Evolutionary conservation across 2,329 filamentous ascomycete species (phyloP).

Genomic region (Cadophora gregata): DNA sequence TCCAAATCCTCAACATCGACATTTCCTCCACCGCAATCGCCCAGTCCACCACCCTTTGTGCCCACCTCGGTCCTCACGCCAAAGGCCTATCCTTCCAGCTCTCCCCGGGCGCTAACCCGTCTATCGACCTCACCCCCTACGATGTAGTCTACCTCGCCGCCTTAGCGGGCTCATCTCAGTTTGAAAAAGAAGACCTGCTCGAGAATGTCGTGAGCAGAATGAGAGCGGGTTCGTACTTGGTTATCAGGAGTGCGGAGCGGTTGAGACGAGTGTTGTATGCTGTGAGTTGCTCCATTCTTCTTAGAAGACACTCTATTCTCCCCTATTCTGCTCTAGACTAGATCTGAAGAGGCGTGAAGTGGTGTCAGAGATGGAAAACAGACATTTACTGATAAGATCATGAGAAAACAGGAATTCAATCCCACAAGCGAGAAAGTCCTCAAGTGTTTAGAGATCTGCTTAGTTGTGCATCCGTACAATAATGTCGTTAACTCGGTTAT

Average conservation of each 20-base stretch:
- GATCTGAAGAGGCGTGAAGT: too few relatives aligned
- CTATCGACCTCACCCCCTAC: conserved; percentile 38
- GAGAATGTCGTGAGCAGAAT: conserved; percentile 47
- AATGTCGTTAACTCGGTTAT: conserved; percentile 57
- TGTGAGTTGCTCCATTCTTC: conserved; percentile 43
- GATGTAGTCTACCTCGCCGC: conserved; percentile 58
- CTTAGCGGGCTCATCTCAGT: conserved; percentile 52
- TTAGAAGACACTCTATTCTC: too few relatives aligned
- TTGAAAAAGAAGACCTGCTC: conserved; percentile 51
- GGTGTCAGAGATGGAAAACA: too few relatives aligned
- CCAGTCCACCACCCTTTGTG: conserved; percentile 43
- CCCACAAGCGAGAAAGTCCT: conserved; percentile 45
- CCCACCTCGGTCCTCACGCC: conserved; percentile 41
- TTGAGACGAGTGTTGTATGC: conserved; percentile 55
- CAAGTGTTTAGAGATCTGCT: conserved; percentile 47
- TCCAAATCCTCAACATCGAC: conserved; percentile 50
- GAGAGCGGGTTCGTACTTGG: conserved; percentile 51
- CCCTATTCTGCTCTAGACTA: too few relatives aligned
- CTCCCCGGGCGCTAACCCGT: conserved; percentile 43
- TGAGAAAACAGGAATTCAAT: conserved; percentile 48
- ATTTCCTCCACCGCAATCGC: conserved; percentile 46
- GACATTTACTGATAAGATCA: conserved; percentile 22
- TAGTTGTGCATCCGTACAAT: conserved; percentile 55
- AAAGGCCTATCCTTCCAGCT: conserved; percentile 48
- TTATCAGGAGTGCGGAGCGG: conserved; percentile 53